These are phyloP conservation scores for Phanerodontia chrysosporium DNA, from an alignment of 768 basidiomycete genomes.

Conservation along the genomic window DNA sequence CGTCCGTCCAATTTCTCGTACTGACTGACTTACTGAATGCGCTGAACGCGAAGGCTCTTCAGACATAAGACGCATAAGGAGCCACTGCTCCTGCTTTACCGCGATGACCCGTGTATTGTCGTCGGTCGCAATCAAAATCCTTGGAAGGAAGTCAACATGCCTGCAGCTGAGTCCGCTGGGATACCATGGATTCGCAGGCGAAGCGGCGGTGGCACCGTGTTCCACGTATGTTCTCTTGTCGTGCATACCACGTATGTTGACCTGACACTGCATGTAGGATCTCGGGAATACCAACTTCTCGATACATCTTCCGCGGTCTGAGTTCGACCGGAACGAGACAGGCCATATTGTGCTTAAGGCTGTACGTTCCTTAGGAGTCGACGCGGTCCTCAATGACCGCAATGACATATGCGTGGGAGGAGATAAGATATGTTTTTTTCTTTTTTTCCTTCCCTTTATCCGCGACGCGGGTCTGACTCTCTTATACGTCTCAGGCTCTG, in stretches of 20 bases:
- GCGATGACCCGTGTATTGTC: slow-evolving; percentile 84
- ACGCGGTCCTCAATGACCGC: slow-evolving; percentile 79
- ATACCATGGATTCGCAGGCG: slow-evolving; percentile 80
- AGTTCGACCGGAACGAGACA: slow-evolving; percentile 78
- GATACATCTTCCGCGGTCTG: slow-evolving; percentile 76
- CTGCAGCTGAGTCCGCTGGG: slow-evolving; percentile 41
- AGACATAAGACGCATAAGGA: slow-evolving; percentile 61
- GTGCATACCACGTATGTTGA: too few species aligned
- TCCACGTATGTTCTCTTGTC: slow-evolving; percentile 75
- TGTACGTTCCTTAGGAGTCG: slow-evolving; percentile 68
- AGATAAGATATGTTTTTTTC: slow-evolving; percentile 71
- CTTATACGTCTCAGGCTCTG: slow-evolving; percentile 88
- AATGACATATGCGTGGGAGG: slow-evolving; percentile 85
- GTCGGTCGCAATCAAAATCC: slow-evolving; percentile 97
- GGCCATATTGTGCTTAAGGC: slow-evolving; percentile 76
- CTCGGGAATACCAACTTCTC: slow-evolving; percentile 97
- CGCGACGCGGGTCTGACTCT: too few species aligned
- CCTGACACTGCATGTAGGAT: slow-evolving; percentile 74
- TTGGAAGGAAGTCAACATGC: slow-evolving; percentile 93
- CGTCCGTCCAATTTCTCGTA: slow-evolving; percentile 13
- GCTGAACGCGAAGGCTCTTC: slow-evolving; percentile 54
- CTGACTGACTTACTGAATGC: neutral
- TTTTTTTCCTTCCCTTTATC: too few species aligned
- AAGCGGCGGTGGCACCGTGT: slow-evolving; percentile 95
- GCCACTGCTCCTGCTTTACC: slow-evolving; percentile 83